A percentile compares a stretch with the other conserved stretches of the same genome.
Evolutionary conservation across 176 grass and related monocot species (phyloP).

Genomic region (Ampelocalamus luodianensis): DNA sequence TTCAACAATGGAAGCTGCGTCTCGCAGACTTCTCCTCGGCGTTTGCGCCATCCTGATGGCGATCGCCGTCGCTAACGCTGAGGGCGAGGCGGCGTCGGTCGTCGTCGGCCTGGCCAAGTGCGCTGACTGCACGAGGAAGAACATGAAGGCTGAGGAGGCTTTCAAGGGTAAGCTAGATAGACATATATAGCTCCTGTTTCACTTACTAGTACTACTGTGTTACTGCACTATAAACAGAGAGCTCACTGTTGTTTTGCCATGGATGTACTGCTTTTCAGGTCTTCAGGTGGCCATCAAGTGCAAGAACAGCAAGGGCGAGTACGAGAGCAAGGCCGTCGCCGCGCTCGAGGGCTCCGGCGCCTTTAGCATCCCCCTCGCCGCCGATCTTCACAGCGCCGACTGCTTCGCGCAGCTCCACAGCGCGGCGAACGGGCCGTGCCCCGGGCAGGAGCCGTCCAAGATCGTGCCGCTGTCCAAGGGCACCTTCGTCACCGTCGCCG

Average conservation of each 20-base stretch:
- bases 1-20: not conserved
- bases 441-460: slow-evolving; percentile 38
- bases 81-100: not conserved
- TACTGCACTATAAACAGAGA: not conserved
- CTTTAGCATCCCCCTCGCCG: slow-evolving; percentile 24
- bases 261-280: not conserved
- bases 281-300: slow-evolving; percentile 40
- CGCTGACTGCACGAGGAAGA: slow-evolving; percentile 46
- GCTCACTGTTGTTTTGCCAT: not conserved
- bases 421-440: not conserved
- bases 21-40: not conserved
- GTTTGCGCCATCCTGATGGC: slow-evolving; percentile 15
- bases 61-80: not conserved
- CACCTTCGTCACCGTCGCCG: slow-evolving; percentile 18
- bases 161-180: slow-evolving; percentile 32
- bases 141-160: slow-evolving; percentile 26
- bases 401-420: slow-evolving; percentile 44
- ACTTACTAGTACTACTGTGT: not conserved
- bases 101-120: slow-evolving; percentile 45
- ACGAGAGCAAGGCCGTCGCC: slow-evolving; percentile 39
- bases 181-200: too few species aligned
- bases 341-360: not conserved
- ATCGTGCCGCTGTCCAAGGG: not conserved
- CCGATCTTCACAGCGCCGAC: not conserved
- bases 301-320: slow-evolving; percentile 7